Percentiles rank a stretch among this genome's conserved stretches.
These are phyloP conservation scores for Mucor plumbeus DNA, from an alignment of 371 early-diverging fungal genomes.

Conservation along the genomic window DNA sequence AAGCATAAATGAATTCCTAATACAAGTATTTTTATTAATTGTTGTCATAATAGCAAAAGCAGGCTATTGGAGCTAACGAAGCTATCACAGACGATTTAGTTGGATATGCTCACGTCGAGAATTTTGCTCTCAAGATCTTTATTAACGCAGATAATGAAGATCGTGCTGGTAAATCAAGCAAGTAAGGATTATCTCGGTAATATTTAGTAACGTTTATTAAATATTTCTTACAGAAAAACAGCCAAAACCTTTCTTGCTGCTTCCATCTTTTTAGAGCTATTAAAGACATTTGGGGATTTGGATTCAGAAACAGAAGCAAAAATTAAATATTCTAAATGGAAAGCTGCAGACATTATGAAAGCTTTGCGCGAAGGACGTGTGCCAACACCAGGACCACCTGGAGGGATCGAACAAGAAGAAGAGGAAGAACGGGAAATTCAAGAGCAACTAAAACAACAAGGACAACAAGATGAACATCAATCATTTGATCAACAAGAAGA, in stretches of 20 bases:
- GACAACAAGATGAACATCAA: neutral
- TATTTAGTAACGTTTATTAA: neutral
- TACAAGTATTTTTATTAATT: neutral
- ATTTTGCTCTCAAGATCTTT: constrained; percentile 93
- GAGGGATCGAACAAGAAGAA: constrained; percentile 27
- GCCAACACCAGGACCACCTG: constrained; percentile 73
- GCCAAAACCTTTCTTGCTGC: constrained; percentile 88
- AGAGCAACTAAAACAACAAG: neutral
- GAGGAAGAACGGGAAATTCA: constrained; percentile 9
- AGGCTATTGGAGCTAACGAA: constrained; percentile 62
- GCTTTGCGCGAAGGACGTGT: constrained; percentile 87
- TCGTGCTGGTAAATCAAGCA: constrained; percentile 74
- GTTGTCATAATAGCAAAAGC: constrained; percentile 66
- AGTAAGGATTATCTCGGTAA: constrained; percentile 49
- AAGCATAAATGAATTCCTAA: neutral
- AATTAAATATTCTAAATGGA: constrained; percentile 95
- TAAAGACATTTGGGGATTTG: constrained; percentile 82
- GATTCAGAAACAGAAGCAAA: constrained; percentile 81
- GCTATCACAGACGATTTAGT: constrained; percentile 80
- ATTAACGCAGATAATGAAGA: constrained; percentile 93
- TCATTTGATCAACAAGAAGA: neutral
- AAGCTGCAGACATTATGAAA: constrained; percentile 92
- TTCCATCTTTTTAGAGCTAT: constrained; percentile 80
- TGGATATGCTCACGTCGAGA: constrained; percentile 84
- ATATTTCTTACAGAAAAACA: constrained; percentile 63